Base-by-base conservation (phyloP, 2,329 filamentous ascomycete genomes). In the Penicillium psychrosexuale region DNA sequence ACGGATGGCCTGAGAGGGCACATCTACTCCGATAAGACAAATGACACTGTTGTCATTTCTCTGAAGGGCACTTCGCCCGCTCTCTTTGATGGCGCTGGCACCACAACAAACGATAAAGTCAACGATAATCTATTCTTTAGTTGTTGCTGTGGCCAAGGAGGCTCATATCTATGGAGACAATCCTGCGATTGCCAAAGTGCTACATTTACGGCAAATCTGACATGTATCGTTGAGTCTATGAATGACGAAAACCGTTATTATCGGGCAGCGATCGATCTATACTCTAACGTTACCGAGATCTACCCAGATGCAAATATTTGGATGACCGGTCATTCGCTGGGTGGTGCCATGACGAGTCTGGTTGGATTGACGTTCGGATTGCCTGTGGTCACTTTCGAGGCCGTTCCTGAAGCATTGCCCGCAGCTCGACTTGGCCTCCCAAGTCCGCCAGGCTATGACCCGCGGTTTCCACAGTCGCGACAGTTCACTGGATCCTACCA, bases 81-180 rank as follows among this genome's bases (percentile, higher is more conserved):
- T 12, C 86, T 97, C 3, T 97, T 97, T 69, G 93, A 97, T 71
- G 94, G 94, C n/a, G 89, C 93, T 36, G 93, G 92, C 48, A 97
- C 94, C 1, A 97, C 93, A 0, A 96, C 91, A 27, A 96, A 96
- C 64, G 94, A 99, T 77, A 99, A 99, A 77, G 80, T 92, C 67
- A 99, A 97, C 71, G 94, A 99, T 75, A 99, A 99, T 70, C 80
- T 99, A 9, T 96, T 96, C 75, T 97, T 97, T 77, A 96, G 92
- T 69, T 99, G 94, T 76, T 99, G 94, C 74, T 99, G 94, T 74
- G 94, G 86, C 4, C 91, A 97, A 75, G 92, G 95, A 65, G 91
- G 92, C 0, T 90, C 91, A 61, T 91, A 87, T 76, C 85, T 91
- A 15, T 97, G 91, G 87, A 87, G 89, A 57, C 88, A 95, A 70